phyloP scores from a whole-genome alignment of 1,284 basidiomycete species.

The Cryptococcus wingfieldii region DNA sequence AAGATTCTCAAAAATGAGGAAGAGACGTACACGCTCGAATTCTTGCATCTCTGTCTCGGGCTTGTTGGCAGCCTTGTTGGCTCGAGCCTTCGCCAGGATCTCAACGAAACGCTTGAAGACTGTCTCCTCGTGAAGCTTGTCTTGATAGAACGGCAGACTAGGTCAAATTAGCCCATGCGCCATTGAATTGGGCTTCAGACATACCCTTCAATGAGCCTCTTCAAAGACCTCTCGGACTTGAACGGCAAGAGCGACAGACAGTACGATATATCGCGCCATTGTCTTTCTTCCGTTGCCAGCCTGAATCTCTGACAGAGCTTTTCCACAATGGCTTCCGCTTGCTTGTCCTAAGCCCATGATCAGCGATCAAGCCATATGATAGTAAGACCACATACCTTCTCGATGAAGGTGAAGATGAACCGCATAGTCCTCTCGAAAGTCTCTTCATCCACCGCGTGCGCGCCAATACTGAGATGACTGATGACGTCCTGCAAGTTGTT shows the following conservation, averaged over 20 bases:
- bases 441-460: conserved; percentile 90
- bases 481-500: conserved; percentile 98
- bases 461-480: conserved; percentile 85
- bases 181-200: conserved; percentile 8
- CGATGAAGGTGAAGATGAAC: conserved; percentile 95
- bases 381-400: conserved; percentile 61
- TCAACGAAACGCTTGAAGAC: conserved; percentile 84
- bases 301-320: conserved; percentile 94
- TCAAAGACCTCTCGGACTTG: conserved; percentile 93
- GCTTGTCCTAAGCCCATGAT: conserved; percentile 65
- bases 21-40: conserved; percentile 65
- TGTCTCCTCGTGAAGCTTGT: conserved; percentile 84
- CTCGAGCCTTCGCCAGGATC: conserved; percentile 76
- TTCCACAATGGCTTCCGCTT: conserved; percentile 91
- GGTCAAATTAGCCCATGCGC: background rate
- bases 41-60: conserved; percentile 83
- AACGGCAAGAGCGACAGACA: conserved; percentile 91
- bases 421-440: conserved; percentile 88
- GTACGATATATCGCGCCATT: conserved; percentile 97
- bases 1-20: background rate
- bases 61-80: conserved; percentile 83
- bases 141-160: conserved; percentile 76
- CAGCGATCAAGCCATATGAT: background rate
- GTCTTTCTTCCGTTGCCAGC: conserved; percentile 77
- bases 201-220: conserved; percentile 87